Evolutionary conservation across 2,329 filamentous ascomycete genomes (phyloP).

Genomic region (Exserohilum rostratum): DNA sequence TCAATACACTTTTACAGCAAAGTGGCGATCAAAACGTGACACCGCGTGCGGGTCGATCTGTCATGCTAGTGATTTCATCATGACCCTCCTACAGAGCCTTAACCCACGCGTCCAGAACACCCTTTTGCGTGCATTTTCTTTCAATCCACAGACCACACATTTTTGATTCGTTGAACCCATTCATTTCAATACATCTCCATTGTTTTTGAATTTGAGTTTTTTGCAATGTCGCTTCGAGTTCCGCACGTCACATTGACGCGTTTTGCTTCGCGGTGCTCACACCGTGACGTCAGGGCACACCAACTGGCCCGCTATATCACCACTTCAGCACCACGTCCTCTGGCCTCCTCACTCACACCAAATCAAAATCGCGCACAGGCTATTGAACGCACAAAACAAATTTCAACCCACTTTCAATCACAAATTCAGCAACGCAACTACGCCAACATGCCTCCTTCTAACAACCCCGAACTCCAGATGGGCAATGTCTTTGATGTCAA

Average conservation of each 20-base stretch:
- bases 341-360: conserved; percentile 5
- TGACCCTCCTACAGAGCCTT: conserved; percentile 1
- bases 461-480: conserved; percentile 39
- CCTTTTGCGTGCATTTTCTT: background rate
- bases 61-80: conserved; percentile 14
- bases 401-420: conserved; percentile 18
- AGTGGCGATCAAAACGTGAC: conserved; percentile 9
- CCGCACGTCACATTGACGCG: conserved; percentile 32
- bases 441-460: conserved; percentile 42
- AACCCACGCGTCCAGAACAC: background rate
- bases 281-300: conserved; percentile 33
- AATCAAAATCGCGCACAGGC: conserved; percentile 14
- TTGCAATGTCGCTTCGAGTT: conserved; percentile 6
- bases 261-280: conserved; percentile 15
- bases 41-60: conserved; percentile 8
- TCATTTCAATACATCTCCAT: background rate
- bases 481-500: conserved; percentile 47
- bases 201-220: background rate
- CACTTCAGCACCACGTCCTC: conserved; percentile 7
- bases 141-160: background rate
- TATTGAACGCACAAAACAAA: conserved; percentile 17
- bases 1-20: background rate
- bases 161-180: background rate
- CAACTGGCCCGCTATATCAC: conserved; percentile 25
- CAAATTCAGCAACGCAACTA: conserved; percentile 20